Evolutionary conservation across 1,284 basidiomycete genomes (phyloP), one percentile per base, ranked within the genome.

Genomic region (Agaricales sp.): DNA sequence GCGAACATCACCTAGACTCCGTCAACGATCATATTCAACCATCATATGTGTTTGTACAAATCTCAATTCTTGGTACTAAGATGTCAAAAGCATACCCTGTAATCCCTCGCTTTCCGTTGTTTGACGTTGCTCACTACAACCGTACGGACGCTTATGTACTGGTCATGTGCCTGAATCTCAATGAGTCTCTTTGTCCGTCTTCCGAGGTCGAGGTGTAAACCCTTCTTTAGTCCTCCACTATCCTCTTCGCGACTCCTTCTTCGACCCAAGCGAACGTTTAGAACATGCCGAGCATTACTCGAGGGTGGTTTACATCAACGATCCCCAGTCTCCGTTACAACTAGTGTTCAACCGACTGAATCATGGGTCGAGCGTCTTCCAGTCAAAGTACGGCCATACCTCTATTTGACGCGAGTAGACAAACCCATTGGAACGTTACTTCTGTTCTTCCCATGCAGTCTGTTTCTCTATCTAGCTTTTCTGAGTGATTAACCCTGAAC

Each of bases 351-450:
- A 43, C 53, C 59, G 13, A 57, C 65, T 4, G 54, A 59, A 47
- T 67, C 81, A 67, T 89, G 86, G 87, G 71, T 88, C 12, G 82
- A 87, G 54, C 69, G 67, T 47, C 60, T 87, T 38, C 87, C 87
- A 6, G 57, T 63, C 11, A 70, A 67, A 62, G 54, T 77, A 25
- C 74, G 69, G 43, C 94, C 95, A 2, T 99, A 97, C 64, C 60
- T 94, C 4, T 82, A 87, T 59, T 73, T 99, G 20, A 87, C 86
- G 45, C 79, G 95, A 48, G 74, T 95, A 47, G 93, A 98, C 71
- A 98, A 97, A 62, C 95, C 96, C 11, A 97, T 95, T 55, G 95
- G 95, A 18, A 92, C 91, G 0, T 70, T 94, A 52, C 69, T 99
- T 3, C 73, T 99, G 11, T 96, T 86, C 63, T 94, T 92, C 73